Evolutionary conservation across 495 filamentous ascomycete genomes (phyloP).

Genomic region (Penicillium robsamsonii): DNA sequence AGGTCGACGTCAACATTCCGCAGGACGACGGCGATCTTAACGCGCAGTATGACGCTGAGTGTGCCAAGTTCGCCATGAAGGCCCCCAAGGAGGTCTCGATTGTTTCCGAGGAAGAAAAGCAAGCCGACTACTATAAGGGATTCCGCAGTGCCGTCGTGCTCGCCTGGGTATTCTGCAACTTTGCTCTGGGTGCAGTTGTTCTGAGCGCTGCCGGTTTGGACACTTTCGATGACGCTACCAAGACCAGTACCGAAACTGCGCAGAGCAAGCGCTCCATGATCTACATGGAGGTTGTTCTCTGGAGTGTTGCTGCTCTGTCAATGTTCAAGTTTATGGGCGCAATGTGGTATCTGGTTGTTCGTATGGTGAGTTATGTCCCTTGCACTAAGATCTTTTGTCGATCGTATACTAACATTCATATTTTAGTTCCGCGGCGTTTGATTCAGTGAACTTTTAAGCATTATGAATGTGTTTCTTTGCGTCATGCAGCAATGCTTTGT

Average conservation of each 20-base stretch:
- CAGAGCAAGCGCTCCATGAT: conserved; percentile 59
- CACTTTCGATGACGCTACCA: conserved; percentile 42
- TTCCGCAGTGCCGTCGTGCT: conserved; percentile 90
- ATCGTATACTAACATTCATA: conserved; percentile 16
- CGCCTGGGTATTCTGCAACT: conserved; percentile 95
- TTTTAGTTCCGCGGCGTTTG: conserved; percentile 52
- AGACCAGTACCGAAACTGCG: conserved; percentile 36
- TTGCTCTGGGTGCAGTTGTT: conserved; percentile 85
- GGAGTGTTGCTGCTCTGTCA: conserved; percentile 83
- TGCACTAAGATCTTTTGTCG: not conserved
- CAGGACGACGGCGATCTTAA: conserved; percentile 84
- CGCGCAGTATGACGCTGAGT: conserved; percentile 87
- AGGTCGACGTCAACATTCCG: conserved; percentile 90
- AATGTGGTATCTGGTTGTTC: conserved; percentile 90
- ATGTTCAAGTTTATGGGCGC: conserved; percentile 90
- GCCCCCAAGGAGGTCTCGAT: conserved; percentile 62
- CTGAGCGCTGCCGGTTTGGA: conserved; percentile 80
- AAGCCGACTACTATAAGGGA: conserved; percentile 98
- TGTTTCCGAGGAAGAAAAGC: conserved; percentile 67
- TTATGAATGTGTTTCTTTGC: conserved; percentile 19
- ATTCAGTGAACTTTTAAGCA: conserved; percentile 17
- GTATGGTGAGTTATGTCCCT: conserved; percentile 55
- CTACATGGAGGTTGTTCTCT: conserved; percentile 88
- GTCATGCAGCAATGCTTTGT: conserved; percentile 21
- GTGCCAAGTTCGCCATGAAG: conserved; percentile 70